Base-by-base conservation (phyloP, 441 rosid species). In the Croton laevigatus region DNA sequence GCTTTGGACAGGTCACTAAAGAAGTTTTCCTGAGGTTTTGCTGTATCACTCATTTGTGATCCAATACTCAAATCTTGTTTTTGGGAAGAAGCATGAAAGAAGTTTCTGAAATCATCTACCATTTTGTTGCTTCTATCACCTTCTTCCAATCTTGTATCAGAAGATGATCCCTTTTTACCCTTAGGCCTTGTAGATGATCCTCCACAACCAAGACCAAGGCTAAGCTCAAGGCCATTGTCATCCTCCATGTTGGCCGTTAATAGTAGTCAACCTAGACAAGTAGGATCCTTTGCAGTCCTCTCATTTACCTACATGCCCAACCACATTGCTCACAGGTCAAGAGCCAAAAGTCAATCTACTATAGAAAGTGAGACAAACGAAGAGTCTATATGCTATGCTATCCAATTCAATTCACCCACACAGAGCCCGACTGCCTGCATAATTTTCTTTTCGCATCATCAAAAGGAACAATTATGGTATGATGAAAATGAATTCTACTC, bases 141-240 rank as follows among this genome's bases (percentile, higher is more conserved):
- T 76, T 89, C 94, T 60, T 81, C 91, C 16, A 71, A 78, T 72
- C 76, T 78, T 61, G 62, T 70, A 75, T 89, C 91, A 0, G 89
- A 87, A 36, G 89, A 80, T 71, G 80, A 72, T 62, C 78, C 78
- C 72, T 19, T 82, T 81, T 83, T 90, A 49, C 85, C 91, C 84
- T 88, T 94, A 45, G 84, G 81, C 78, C 86, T 91, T 20, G 81
- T 84, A 44, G 89, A 81, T 73, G 92, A 86, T 68, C 91, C 91
- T 76, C 98, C 95, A 81, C 82, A 89, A 74, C 93, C 87, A 40
- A 94, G 86, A 75, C 96, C 98, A 82, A 94, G 84, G 80, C 98
- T 87, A 65, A 94, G 96, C 83, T 91, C 96, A 55, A 91, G 95
- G 49, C 91, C 97, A 81, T 84, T 91, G 65, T 91, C 96, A 46